These are phyloP conservation scores for Thraustotheca clavata DNA, from an alignment of 352 stramenopile genomes.

Conservation along the genomic window DNA sequence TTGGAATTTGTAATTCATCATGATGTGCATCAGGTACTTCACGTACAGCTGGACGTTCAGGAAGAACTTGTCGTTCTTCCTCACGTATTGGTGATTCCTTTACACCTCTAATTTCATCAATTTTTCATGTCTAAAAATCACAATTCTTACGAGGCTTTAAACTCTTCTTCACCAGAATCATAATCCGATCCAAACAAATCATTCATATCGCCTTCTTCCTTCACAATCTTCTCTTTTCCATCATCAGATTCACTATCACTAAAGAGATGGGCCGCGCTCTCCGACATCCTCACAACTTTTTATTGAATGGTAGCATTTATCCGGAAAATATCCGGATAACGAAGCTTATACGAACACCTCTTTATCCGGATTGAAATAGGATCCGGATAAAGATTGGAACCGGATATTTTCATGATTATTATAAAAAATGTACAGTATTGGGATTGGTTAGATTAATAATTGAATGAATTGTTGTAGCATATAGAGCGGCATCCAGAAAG, in stretches of 20 bases:
- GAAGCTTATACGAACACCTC: not conserved
- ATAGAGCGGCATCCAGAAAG: not conserved
- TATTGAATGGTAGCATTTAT: too few species aligned
- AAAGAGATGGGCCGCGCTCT: not conserved
- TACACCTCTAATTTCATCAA: constrained; percentile 39
- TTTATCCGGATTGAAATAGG: not conserved
- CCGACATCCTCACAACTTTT: not conserved
- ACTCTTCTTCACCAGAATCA: constrained; percentile 82
- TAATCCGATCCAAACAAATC: constrained; percentile 86
- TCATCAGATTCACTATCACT: constrained; percentile 10
- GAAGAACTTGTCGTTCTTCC: constrained; percentile 29
- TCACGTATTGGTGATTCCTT: constrained; percentile 71
- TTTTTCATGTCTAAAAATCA: not conserved
- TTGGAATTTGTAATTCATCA: constrained; percentile 67
- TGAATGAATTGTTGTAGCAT: not conserved
- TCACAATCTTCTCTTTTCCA: constrained; percentile 29
- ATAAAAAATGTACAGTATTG: not conserved
- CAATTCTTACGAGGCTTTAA: constrained; percentile 81
- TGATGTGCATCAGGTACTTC: constrained; percentile 27
- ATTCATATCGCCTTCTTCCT: constrained; percentile 81
- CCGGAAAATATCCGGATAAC: not conserved
- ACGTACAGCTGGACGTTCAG: constrained; percentile 22
- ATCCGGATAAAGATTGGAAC: constrained; percentile 4
- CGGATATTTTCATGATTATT: not conserved
- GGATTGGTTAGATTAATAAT: not conserved